phyloP scores from a whole-genome alignment of 805 yeast species.

The Saturnispora bothae region DNA sequence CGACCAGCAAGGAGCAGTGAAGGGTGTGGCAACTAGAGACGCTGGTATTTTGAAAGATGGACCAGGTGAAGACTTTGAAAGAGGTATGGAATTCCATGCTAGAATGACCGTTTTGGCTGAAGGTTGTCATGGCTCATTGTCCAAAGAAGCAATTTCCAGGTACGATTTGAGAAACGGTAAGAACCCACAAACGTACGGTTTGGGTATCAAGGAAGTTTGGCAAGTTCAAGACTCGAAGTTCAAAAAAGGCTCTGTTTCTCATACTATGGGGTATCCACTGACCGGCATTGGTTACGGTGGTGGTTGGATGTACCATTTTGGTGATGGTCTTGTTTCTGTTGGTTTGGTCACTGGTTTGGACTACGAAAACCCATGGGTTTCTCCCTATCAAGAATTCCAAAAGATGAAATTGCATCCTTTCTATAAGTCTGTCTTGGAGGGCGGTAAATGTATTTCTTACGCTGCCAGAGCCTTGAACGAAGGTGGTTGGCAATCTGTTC shows the following conservation, averaged over 20 bases:
- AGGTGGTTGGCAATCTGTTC: slow-evolving; percentile 93
- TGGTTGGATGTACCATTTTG: slow-evolving; percentile 95
- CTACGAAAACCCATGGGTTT: slow-evolving; percentile 86
- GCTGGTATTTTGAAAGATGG: slow-evolving; percentile 76
- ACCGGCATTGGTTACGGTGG: slow-evolving; percentile 77
- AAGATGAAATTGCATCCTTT: slow-evolving; percentile 86
- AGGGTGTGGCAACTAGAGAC: slow-evolving; percentile 91
- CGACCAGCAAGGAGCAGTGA: slow-evolving; percentile 49
- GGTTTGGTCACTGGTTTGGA: slow-evolving; percentile 95
- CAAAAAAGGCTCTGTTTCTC: slow-evolving; percentile 71
- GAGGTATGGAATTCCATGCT: slow-evolving; percentile 96
- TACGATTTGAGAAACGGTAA: slow-evolving; percentile 56
- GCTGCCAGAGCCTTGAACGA: slow-evolving; percentile 96
- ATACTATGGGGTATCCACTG: slow-evolving; percentile 85
- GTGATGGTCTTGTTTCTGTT: slow-evolving; percentile 81
- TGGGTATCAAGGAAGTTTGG: slow-evolving; percentile 97
- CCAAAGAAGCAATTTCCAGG: slow-evolving; percentile 64
- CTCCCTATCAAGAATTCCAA: slow-evolving; percentile 95
- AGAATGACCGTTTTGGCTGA: slow-evolving; percentile 85
- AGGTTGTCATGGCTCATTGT: slow-evolving; percentile 95
- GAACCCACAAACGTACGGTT: slow-evolving; percentile 82
- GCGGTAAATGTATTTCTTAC: slow-evolving; percentile 88
- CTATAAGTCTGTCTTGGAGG: slow-evolving; percentile 61
- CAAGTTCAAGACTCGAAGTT: slow-evolving; percentile 78
- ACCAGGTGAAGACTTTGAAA: slow-evolving; percentile 59